A percentile compares a stretch with the other conserved stretches of the same genome.
These are phyloP conservation scores for Fragaria nilgerrensis DNA, from an alignment of 306 rosid genomes.

Conservation along the genomic window DNA sequence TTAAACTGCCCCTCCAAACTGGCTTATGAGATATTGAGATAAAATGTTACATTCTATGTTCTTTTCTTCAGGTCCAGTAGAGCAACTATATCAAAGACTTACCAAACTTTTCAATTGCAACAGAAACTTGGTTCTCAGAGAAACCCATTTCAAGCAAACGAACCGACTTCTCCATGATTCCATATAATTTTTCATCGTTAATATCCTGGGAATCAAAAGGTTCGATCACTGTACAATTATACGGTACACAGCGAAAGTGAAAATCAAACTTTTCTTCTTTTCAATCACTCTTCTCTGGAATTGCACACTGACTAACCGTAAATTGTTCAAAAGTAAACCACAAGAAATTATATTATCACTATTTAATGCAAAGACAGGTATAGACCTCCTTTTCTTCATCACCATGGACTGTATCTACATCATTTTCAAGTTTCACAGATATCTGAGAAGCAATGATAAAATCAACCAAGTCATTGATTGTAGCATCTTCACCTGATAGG, in stretches of 20 bases:
- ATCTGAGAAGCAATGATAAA: slow-evolving; percentile 79
- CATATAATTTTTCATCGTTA: slow-evolving; percentile 59
- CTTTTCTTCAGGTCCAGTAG: background rate
- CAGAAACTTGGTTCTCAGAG: slow-evolving; percentile 83
- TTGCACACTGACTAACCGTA: background rate
- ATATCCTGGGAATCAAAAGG: slow-evolving; percentile 37
- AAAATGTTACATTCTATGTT: background rate
- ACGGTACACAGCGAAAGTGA: background rate
- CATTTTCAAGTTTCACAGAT: slow-evolving; percentile 61
- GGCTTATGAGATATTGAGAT: background rate
- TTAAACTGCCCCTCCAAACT: background rate
- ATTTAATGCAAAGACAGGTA: slow-evolving; percentile 4
- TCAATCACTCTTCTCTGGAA: background rate
- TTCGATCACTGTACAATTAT: background rate
- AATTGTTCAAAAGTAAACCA: background rate
- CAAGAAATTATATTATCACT: background rate
- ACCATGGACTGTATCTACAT: slow-evolving; percentile 30
- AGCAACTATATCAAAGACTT: slow-evolving; percentile 33
- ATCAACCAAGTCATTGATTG: slow-evolving; percentile 73
- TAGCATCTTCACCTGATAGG: slow-evolving; percentile 64
- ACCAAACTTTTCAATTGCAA: slow-evolving; percentile 81
- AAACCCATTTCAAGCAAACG: slow-evolving; percentile 93
- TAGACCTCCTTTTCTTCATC: slow-evolving; percentile 57
- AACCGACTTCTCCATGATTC: slow-evolving; percentile 86
- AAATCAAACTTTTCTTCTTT: background rate